Evolutionary conservation across 2,329 filamentous ascomycete genomes (phyloP).

Genomic region (Exophiala phaeomuriformis): DNA sequence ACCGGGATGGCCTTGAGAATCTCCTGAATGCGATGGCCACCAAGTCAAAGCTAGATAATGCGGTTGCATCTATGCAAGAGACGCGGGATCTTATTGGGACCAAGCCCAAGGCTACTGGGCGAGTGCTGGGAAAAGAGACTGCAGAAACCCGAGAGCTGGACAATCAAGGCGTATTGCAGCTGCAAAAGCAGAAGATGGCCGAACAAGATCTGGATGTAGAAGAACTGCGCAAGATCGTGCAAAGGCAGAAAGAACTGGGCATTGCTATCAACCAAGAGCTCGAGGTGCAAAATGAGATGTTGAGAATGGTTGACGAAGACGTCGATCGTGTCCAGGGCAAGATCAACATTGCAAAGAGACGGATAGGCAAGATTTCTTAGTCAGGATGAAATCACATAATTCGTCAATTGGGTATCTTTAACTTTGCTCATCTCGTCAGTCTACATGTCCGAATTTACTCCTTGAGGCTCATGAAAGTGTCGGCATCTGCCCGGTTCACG

Average conservation of each 20-base stretch:
- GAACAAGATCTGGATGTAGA: slow-evolving; percentile 56
- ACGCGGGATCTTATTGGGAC: slow-evolving; percentile 37
- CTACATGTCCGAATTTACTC: neutral
- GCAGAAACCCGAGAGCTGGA: slow-evolving; percentile 56
- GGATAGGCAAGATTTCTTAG: slow-evolving; percentile 42
- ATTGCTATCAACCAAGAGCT: slow-evolving; percentile 57
- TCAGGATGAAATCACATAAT: neutral
- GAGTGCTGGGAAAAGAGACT: slow-evolving; percentile 51
- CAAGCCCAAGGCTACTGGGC: slow-evolving; percentile 38
- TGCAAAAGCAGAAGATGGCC: slow-evolving; percentile 55
- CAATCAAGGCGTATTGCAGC: slow-evolving; percentile 56
- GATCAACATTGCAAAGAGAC: slow-evolving; percentile 43
- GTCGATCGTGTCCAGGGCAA: slow-evolving; percentile 43
- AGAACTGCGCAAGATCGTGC: slow-evolving; percentile 51
- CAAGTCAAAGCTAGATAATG: slow-evolving; percentile 40
- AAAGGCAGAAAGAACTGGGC: slow-evolving; percentile 55
- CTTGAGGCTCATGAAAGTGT: slow-evolving; percentile 13
- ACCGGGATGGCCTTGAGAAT: slow-evolving; percentile 55
- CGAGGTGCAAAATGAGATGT: slow-evolving; percentile 54
- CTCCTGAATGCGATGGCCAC: slow-evolving; percentile 53
- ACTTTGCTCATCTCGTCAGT: neutral
- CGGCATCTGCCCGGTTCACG: slow-evolving; percentile 9
- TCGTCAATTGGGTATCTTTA: slow-evolving; percentile 7
- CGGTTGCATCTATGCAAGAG: slow-evolving; percentile 42
- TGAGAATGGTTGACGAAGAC: slow-evolving; percentile 54